Evolutionary conservation across 2,329 filamentous ascomycete species (phyloP), one percentile per base, ranked within the genome.

Genomic region (Pseudogymnoascus sp.): DNA sequence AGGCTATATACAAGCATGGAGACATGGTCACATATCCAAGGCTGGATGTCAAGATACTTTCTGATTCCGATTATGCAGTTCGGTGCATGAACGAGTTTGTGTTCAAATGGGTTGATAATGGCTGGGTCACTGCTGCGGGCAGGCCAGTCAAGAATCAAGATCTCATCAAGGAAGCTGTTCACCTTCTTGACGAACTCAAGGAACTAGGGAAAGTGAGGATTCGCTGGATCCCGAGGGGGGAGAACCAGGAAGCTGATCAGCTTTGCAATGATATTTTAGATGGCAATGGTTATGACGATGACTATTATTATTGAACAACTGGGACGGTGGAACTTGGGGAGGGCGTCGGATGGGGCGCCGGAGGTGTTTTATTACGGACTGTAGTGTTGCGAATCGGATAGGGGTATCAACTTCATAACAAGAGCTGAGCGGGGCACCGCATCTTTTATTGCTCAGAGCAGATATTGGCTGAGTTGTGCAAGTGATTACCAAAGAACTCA

Each of bases 1-100:
- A 80, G 62, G 81, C 80, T 7, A 65, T 84, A 35, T 50, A 72
- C 13, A 70, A 63, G 61, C 69, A 69, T 38, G 0, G 67, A 0
- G 38, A 68, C 2, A 65, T 75, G 2, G 0, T 67, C 7, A 6
- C 6, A 0, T 4, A 29, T 3, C 72, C 72, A 0, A 13, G 14
- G 0, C 4, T 76, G 3, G 5, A 65, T 0, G 67, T 77, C 50
- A 71, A 31, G 1, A 75, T 78, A 38, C 42, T 71, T 35, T 71
- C 75, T 6, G 75, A 77, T 64, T 78, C 75, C 0, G 65, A 61
- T 35, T 77, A 76, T 63, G 75, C 70, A 0, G 60, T 77, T 50
- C 64, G 64, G 1, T 75, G 74, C 59, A 71, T 77, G 72, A 70
- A 47, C 1, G 56, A 66, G 0, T 76, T 73, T 73, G 62, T 73